A percentile compares a stretch with the other conserved stretches of the same genome.
These are phyloP conservation scores for Kluyveromyces nonfermentans DNA, from an alignment of 805 yeast genomes.

Conservation along the genomic window DNA sequence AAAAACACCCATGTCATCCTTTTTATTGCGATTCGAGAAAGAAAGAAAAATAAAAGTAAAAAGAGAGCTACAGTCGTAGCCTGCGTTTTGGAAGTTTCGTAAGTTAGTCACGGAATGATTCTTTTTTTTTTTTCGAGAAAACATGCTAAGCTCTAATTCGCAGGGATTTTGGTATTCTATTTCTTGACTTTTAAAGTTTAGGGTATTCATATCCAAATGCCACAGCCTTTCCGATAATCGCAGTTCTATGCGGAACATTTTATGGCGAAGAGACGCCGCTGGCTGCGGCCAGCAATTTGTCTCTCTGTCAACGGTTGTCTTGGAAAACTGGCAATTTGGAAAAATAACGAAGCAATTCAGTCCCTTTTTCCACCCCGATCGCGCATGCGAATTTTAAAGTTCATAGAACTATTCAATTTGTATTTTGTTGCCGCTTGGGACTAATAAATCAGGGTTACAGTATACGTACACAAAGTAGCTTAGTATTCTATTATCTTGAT, in stretches of 20 bases:
- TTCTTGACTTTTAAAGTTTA: too few relatives aligned
- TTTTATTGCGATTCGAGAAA: too few relatives aligned
- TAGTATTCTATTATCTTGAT: neutral
- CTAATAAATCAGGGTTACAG: conserved; percentile 26
- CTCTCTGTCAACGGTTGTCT: conserved; percentile 11
- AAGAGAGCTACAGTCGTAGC: neutral
- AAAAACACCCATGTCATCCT: conserved; percentile 25
- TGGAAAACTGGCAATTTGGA: conserved; percentile 8
- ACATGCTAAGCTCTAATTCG: neutral
- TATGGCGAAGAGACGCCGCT: conserved; percentile 2
- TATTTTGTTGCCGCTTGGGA: conserved; percentile 25
- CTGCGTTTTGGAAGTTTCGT: neutral
- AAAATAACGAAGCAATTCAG: conserved; percentile 24
- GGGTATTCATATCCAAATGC: conserved; percentile 2
- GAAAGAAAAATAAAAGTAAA: too few relatives aligned
- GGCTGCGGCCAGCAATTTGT: conserved; percentile 4
- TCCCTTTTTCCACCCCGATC: conserved; percentile 32
- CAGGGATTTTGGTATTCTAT: too few relatives aligned
- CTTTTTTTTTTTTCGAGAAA: neutral
- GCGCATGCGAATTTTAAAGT: conserved; percentile 1
- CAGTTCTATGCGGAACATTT: neutral
- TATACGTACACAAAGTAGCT: conserved; percentile 3
- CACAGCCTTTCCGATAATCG: conserved; percentile 4
- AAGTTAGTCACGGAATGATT: too few relatives aligned
- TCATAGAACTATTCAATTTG: conserved; percentile 4